Evolutionary conservation across 208 protist genomes (phyloP).

Genomic region (Wallacemonas collosoma): DNA sequence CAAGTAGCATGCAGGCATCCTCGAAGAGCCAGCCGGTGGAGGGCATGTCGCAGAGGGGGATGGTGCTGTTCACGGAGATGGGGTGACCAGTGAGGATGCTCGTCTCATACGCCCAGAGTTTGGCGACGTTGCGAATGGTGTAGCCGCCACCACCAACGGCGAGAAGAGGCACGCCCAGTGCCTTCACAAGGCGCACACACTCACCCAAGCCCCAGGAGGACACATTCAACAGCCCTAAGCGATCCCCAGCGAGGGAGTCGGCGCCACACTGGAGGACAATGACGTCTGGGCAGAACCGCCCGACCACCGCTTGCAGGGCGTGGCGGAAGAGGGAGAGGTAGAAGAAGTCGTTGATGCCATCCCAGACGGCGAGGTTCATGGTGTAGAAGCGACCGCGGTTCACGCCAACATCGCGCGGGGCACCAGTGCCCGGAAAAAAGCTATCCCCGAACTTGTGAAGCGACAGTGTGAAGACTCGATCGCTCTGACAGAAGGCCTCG

Average conservation of each 20-base stretch:
- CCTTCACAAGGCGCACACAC: slow-evolving; percentile 95
- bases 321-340: slow-evolving; percentile 81
- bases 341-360: slow-evolving; percentile 92
- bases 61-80: slow-evolving; percentile 59
- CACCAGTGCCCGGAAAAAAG: slow-evolving; percentile 98
- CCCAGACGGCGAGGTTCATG: slow-evolving; percentile 91
- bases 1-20: slow-evolving; percentile 68
- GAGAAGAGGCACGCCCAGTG: slow-evolving; percentile 95
- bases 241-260: slow-evolving; percentile 98
- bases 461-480: slow-evolving; percentile 99
- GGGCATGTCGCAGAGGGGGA: slow-evolving; percentile 73
- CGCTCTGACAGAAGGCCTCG: slow-evolving; percentile 99
- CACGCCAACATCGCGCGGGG: slow-evolving; percentile 81
- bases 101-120: slow-evolving; percentile 97
- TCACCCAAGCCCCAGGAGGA: slow-evolving; percentile 94
- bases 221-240: slow-evolving; percentile 94
- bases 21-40: slow-evolving; percentile 86
- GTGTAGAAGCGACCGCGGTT: slow-evolving; percentile 80
- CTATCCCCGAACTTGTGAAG: slow-evolving; percentile 99
- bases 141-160: slow-evolving; percentile 99
- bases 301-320: slow-evolving; percentile 61
- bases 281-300: slow-evolving; percentile 85
- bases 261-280: slow-evolving; percentile 99
- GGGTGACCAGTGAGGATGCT: slow-evolving; percentile 77
- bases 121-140: slow-evolving; percentile 98